Evolutionary conservation across 2,329 filamentous ascomycete species (phyloP).

Genomic region (Emmonsia crescens): DNA sequence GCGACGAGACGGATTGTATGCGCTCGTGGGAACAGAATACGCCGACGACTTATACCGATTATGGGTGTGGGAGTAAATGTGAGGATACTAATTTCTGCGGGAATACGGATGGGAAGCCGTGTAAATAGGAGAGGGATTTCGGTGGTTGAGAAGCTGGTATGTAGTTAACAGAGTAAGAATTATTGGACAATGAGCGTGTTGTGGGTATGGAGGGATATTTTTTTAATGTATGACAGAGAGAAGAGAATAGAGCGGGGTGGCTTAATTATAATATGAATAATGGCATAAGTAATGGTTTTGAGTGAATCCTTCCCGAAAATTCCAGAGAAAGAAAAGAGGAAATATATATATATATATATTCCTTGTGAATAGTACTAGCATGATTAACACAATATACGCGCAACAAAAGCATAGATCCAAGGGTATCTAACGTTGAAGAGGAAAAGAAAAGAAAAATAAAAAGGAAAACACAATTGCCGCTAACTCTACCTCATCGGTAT

Average conservation of each 20-base stretch:
- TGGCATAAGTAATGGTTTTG: not conserved
- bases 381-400: not conserved
- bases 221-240: not conserved
- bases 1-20: not conserved
- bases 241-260: not conserved
- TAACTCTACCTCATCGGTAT: not conserved
- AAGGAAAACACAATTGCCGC: not conserved
- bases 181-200: not conserved
- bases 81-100: not conserved
- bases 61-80: slow-evolving; percentile 1
- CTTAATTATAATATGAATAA: not conserved
- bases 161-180: not conserved
- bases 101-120: not conserved
- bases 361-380: not conserved
- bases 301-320: not conserved
- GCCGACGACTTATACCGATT: slow-evolving; percentile 1
- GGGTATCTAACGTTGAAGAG: not conserved
- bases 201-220: too few species aligned
- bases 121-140: not conserved
- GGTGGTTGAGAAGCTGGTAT: not conserved
- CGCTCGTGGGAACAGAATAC: slow-evolving; percentile 1
- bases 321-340: not conserved
- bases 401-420: not conserved
- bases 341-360: not conserved
- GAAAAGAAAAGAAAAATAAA: not conserved